These are phyloP conservation scores for Nitzschia sp. DNA, from an alignment of 108 stramenopile species.

Conservation along the genomic window DNA sequence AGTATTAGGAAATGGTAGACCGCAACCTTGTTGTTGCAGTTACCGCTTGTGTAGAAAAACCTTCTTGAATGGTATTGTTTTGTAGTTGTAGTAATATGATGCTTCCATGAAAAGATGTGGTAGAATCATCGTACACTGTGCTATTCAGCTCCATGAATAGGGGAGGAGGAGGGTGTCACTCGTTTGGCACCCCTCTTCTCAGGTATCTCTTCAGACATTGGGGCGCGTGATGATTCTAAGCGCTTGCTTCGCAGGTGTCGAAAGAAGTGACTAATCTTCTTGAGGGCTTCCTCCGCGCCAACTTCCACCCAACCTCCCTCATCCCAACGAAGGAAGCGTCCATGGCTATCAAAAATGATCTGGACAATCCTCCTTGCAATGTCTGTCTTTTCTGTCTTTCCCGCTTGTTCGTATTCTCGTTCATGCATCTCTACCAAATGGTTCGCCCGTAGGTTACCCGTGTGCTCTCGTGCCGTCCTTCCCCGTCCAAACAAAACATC, in stretches of 20 bases:
- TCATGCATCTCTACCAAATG: constrained; percentile 8
- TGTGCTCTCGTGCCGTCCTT: background rate
- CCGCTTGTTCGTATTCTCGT: background rate
- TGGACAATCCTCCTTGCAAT: constrained; percentile 24
- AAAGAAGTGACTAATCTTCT: constrained; percentile 16
- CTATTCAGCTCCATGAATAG: too few species aligned
- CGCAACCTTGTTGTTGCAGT: too few species aligned
- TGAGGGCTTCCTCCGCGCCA: background rate
- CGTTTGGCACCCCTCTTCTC: too few species aligned
- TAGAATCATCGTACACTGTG: too few species aligned
- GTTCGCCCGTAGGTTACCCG: constrained; percentile 5
- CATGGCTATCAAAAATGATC: constrained; percentile 13
- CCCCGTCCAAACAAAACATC: constrained; percentile 2
- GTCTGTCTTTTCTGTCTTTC: constrained; percentile 7
- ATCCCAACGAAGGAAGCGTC: constrained; percentile 24
- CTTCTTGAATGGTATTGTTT: too few species aligned
- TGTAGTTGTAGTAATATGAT: too few species aligned
- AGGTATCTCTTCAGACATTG: too few species aligned
- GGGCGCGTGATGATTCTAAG: background rate
- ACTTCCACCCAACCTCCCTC: constrained; percentile 20
- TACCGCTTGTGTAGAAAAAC: too few species aligned
- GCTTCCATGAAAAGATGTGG: too few species aligned
- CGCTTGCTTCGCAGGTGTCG: background rate
- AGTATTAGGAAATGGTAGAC: too few species aligned
- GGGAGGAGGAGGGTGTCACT: too few species aligned